A percentile compares a stretch with the other conserved stretches of the same genome.
Evolutionary conservation across 805 yeast genomes (phyloP).

Genomic region (Soucietia sequanensis): DNA sequence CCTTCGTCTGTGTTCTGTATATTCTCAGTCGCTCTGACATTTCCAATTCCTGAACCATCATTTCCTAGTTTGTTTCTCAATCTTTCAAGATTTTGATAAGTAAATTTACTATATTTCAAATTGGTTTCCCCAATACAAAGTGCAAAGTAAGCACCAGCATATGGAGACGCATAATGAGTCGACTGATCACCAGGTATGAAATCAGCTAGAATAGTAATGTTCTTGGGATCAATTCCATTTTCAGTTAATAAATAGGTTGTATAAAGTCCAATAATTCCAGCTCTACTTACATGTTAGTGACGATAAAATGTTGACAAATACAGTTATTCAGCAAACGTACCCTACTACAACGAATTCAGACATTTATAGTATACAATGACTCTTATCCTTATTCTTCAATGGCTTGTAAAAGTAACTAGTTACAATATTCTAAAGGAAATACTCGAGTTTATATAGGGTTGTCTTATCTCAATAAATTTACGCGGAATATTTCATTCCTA

Average conservation of each 20-base stretch:
- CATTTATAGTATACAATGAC: no score
- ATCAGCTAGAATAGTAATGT: conserved; percentile 17
- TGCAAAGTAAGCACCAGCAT: conserved; percentile 25
- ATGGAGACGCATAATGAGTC: conserved; percentile 23
- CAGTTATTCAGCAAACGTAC: conserved; percentile 7
- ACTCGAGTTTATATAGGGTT: no score
- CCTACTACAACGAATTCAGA: conserved; percentile 9
- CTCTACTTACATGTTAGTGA: conserved; percentile 3
- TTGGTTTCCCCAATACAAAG: conserved; percentile 23
- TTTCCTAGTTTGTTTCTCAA: conserved; percentile 5
- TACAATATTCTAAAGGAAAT: no score
- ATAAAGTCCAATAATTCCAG: conserved; percentile 12
- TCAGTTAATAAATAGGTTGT: conserved; percentile 13
- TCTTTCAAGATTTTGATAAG: conserved; percentile 7
- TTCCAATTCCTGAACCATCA: conserved; percentile 4
- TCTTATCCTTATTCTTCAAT: no score
- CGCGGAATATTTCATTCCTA: no score
- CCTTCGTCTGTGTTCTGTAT: conserved; percentile 2
- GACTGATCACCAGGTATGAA: conserved; percentile 25
- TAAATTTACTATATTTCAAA: conserved; percentile 8
- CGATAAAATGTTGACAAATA: background rate
- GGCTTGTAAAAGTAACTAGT: no score
- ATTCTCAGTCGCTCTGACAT: conserved; percentile 5
- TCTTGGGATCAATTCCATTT: conserved; percentile 8
- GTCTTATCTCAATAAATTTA: no score